A percentile compares a stretch with the other conserved stretches of the same genome.
These are phyloP conservation scores for Acanthamoeba healyi DNA, from an alignment of 208 protist genomes.

Conservation along the genomic window DNA sequence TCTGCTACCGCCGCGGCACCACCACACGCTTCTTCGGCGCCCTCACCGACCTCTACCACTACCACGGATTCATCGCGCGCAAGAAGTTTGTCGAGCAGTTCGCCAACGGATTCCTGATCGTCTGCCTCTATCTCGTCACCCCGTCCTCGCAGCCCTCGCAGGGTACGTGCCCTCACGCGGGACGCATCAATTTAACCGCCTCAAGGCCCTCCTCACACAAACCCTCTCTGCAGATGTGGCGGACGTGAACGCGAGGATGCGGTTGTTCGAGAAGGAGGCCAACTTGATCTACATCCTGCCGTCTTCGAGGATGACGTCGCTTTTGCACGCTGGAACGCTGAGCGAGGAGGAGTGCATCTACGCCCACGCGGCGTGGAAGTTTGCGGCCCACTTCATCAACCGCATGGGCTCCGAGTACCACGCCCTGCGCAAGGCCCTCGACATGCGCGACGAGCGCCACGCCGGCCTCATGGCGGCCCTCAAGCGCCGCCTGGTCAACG, in stretches of 20 bases:
- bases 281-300: slow-evolving; percentile 77
- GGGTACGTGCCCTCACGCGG: neutral
- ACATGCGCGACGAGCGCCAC: slow-evolving; percentile 84
- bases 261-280: slow-evolving; percentile 72
- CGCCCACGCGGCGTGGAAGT: slow-evolving; percentile 85
- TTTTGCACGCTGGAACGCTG: slow-evolving; percentile 68
- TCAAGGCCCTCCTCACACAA: no score
- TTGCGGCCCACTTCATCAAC: slow-evolving; percentile 91
- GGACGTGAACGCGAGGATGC: neutral
- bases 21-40: slow-evolving; percentile 77
- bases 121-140: slow-evolving; percentile 76
- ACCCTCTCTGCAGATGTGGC: neutral
- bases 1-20: slow-evolving; percentile 69
- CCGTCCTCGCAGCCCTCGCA: slow-evolving; percentile 6
- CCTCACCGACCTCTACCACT: slow-evolving; percentile 83
- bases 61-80: slow-evolving; percentile 79
- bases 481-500: slow-evolving; percentile 92
- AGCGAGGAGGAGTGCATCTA: slow-evolving; percentile 83
- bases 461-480: slow-evolving; percentile 93
- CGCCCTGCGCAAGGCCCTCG: slow-evolving; percentile 17
- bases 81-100: slow-evolving; percentile 85
- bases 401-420: slow-evolving; percentile 87
- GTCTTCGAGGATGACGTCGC: neutral
- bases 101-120: slow-evolving; percentile 81
- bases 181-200: no score